Conservation (phyloP, 306 rosid genomes). For the Malus sylvestris region DNA sequence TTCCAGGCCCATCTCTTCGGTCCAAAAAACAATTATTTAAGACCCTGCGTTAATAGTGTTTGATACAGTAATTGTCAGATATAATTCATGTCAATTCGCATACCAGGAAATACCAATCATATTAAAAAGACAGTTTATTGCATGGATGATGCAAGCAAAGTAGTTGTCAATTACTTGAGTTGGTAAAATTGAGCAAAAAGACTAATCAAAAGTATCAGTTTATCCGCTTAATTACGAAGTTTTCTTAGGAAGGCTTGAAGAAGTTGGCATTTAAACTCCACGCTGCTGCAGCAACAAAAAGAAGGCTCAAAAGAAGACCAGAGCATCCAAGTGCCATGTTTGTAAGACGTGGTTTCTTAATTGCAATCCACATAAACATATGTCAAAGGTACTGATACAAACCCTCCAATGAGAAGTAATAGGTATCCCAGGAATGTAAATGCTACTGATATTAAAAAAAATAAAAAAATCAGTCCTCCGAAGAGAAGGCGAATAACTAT, state of each 20-base stretch:
- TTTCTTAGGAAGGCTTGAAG: constrained; percentile 35
- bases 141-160: too few species aligned
- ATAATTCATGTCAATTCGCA: too few species aligned
- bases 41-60: too few species aligned
- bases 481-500: constrained; percentile 29
- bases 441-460: constrained; percentile 24
- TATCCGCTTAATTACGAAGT: neutral
- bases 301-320: constrained; percentile 34
- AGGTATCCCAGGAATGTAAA: constrained; percentile 55
- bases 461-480: constrained; percentile 43
- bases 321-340: constrained; percentile 42
- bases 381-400: constrained; percentile 32
- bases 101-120: too few species aligned
- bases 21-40: too few species aligned
- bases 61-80: too few species aligned
- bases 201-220: neutral
- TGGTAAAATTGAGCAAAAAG: too few species aligned
- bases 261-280: constrained; percentile 48
- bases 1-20: too few species aligned
- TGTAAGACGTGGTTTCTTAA: constrained; percentile 43
- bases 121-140: too few species aligned
- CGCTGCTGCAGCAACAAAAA: constrained; percentile 36
- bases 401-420: constrained; percentile 38
- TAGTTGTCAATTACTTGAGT: too few species aligned
- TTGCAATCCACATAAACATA: constrained; percentile 58